Evolutionary conservation across 768 basidiomycete genomes (phyloP).

Genomic region (Suillus sp.): DNA sequence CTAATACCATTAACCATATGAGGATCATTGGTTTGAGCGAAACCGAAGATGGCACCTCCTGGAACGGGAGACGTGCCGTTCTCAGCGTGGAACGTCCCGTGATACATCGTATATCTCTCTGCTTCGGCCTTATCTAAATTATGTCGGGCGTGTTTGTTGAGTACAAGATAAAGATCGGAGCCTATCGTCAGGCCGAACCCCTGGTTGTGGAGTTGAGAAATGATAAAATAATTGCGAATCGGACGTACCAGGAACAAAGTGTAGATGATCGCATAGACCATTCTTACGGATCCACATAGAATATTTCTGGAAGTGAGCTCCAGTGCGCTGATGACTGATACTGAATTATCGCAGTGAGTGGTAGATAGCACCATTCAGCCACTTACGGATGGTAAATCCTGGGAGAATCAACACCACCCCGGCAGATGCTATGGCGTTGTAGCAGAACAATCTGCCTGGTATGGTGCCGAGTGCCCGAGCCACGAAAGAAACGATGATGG

Average conservation of each 20-base stretch:
- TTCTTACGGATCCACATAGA: constrained; percentile 78
- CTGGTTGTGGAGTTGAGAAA: constrained; percentile 36
- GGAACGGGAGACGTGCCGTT: constrained; percentile 48
- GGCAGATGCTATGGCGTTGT: constrained; percentile 86
- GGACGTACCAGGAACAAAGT: constrained; percentile 68
- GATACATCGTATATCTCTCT: constrained; percentile 46
- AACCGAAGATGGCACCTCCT: constrained; percentile 49
- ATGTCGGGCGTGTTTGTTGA: constrained; percentile 58
- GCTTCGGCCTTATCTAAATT: constrained; percentile 34
- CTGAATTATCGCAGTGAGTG: constrained; percentile 6
- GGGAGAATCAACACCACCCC: constrained; percentile 91
- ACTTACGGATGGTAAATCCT: constrained; percentile 79
- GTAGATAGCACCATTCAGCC: constrained; percentile 9
- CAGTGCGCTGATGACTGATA: constrained; percentile 70
- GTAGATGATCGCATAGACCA: constrained; percentile 87
- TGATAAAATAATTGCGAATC: constrained; percentile 1
- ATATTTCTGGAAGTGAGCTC: constrained; percentile 82
- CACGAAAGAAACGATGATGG: constrained; percentile 82
- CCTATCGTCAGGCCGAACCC: constrained; percentile 86
- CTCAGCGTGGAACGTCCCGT: constrained; percentile 53
- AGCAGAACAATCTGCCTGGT: constrained; percentile 78
- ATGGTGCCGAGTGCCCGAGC: constrained; percentile 80
- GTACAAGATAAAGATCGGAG: constrained; percentile 75
- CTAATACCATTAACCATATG: constrained; percentile 3
- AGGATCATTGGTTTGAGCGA: constrained; percentile 38